Base-by-base conservation (phyloP, 441 rosid species). In the Brassica balearica region DNA sequence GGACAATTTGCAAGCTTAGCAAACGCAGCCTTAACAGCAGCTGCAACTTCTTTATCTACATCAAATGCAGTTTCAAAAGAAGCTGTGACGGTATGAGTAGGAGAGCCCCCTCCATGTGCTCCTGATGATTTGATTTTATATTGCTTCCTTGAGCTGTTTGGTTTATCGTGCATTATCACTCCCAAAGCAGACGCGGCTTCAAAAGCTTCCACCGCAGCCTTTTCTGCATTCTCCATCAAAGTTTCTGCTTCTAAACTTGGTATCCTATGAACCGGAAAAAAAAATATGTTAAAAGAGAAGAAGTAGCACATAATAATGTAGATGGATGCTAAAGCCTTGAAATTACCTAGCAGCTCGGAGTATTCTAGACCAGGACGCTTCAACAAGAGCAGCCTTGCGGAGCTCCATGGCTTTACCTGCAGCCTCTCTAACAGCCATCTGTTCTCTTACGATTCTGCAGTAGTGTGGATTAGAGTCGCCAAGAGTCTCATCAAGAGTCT, bases 351-450 rank as follows among this genome's bases (percentile, higher is more conserved):
- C 96, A 60, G 97, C 97, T 76, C 81, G 81, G 68, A 95, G 97
- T 81, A 92, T 90, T 74, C 92, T 85, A 84, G 91, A 90, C 98
- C 98, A 93, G 71, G 99, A 93, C 56, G 95, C 94, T 86, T 95
- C 97, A 59, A 92, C 95, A 74, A 93, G 43, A 53, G 96, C 97
- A 80, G 95, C 97, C 80, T 91, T 95, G 11, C 93, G 89, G 63
- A 96, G 94, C 81, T 91, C 97, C 90, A 90, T 90, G 69, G 96
- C 99, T 43, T 77, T 83, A 51, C 89, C 76, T 59, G 97, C 97
- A 82, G 98, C 97, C 72, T 92, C 98, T 81, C 88, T 87, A 27
- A 92, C 97, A 60, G 95, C 98, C 76, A 95, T 95, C 86, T 95
- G 90, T 74, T 95, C 98, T 84, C 95, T 86, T 56, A 92, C 71